Base-by-base conservation (phyloP, 345 rosid genomes). In the Mercurialis annua region DNA sequence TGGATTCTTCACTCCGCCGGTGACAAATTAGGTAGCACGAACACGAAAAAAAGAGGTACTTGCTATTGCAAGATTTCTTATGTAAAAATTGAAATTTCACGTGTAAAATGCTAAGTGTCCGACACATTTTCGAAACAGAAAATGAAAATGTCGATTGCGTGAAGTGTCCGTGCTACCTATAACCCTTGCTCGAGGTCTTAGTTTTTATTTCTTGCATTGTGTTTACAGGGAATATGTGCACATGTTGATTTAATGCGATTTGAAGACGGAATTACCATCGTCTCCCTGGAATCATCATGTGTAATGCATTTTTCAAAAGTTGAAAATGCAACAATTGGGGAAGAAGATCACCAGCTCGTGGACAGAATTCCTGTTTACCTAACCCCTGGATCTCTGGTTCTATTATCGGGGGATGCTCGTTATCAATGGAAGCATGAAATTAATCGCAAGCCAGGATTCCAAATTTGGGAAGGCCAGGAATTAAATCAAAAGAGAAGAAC, bases 361-460 rank as follows among this genome's bases (percentile, higher is more conserved):
- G 8, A 54, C 26, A 82, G 68, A 59, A 50, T 85, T 54, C 83
- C 92, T 31, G 90, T 93, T 50, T 77, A 74, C 76, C 66, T 93
- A 74, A 79, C 57, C 46, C 88, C 92, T 1, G 98, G 98, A 56
- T 93, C 92, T 53, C 81, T 93, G 18, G 87, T 93, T 72, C 48
- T 93, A n/a, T 72, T 93, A 86, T 88, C 86, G 0, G 86, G 88
- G 64, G 94, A 87, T 54, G 97, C 97, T 74, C 87, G 97, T 42
- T 90, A 87, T 75, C 66, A 4, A 0, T 93, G 98, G 98, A 93
- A 87, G 78, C 97, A 93, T 34, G 94, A 93, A 74, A 93, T 93
- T 34, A 93, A 87, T 62, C 84, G 98, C 50, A 85, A 81, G 49
- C 86, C 88, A n/a, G 92, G 91, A 64, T 84, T 87, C 81, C 98